Conservation (phyloP, 1,284 basidiomycete species). For the Amylostereum areolatum region DNA sequence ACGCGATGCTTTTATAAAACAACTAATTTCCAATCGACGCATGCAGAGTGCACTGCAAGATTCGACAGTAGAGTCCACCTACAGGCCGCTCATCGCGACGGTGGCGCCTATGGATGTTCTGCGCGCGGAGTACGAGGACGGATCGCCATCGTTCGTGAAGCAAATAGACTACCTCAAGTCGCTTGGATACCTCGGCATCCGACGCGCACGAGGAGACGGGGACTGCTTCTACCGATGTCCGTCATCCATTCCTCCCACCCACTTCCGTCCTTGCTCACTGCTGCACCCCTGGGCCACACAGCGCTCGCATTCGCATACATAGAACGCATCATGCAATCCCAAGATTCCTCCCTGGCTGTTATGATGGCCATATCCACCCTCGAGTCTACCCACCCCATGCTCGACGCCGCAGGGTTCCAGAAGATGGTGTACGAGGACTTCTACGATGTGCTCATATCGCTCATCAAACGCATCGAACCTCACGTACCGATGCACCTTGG, state of each 20-base stretch:
- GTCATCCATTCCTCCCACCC: constrained; percentile 11
- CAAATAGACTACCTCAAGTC: constrained; percentile 34
- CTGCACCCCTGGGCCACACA: constrained; percentile 28
- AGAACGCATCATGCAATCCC: constrained; percentile 39
- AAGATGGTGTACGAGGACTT: constrained; percentile 56
- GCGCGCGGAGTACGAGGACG: constrained; percentile 32
- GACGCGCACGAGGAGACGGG: constrained; percentile 46
- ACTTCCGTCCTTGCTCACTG: neutral
- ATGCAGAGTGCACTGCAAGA: constrained; percentile 10
- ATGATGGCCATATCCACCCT: constrained; percentile 48
- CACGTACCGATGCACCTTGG: constrained; percentile 31
- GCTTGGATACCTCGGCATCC: constrained; percentile 38
- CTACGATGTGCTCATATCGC: constrained; percentile 40
- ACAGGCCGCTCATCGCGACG: constrained; percentile 10
- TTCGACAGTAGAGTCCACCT: constrained; percentile 1
- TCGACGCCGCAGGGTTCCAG: constrained; percentile 64
- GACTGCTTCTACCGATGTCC: constrained; percentile 61
- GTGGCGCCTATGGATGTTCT: constrained; percentile 12
- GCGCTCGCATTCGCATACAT: constrained; percentile 54
- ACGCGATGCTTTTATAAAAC: neutral
- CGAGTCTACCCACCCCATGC: constrained; percentile 41
- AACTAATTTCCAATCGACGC: neutral
- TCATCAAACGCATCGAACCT: constrained; percentile 39
- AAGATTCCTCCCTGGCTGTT: constrained; percentile 40
- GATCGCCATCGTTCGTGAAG: constrained; percentile 27